A percentile compares a stretch with the other conserved stretches of the same genome.
Conservation (phyloP, 176 grass and related monocot genomes). For the Ampelocalamus luodianensis region DNA sequence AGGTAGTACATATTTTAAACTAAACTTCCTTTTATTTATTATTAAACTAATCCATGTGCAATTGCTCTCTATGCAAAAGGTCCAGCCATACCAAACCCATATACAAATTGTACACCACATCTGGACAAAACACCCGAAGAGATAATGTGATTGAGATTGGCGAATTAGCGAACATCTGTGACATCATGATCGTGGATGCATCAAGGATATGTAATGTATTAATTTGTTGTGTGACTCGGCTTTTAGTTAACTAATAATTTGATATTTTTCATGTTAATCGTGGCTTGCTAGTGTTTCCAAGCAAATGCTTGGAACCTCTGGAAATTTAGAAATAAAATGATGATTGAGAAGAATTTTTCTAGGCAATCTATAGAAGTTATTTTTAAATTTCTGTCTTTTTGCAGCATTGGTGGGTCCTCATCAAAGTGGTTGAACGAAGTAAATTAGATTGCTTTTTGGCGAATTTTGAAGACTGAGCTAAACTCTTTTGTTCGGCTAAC, state of each 20-base stretch:
- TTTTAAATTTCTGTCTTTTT: too few relatives aligned
- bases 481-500: too few relatives aligned
- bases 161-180: not conserved
- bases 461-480: too few relatives aligned
- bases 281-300: not conserved
- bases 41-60: not conserved
- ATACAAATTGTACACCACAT: not conserved
- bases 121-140: not conserved
- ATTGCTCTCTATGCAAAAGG: not conserved
- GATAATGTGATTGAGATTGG: not conserved
- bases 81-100: not conserved
- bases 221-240: not conserved
- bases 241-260: not conserved
- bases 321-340: too few relatives aligned
- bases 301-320: too few relatives aligned
- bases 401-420: too few relatives aligned
- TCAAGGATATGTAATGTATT: not conserved
- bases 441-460: too few relatives aligned
- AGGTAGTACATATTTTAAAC: not conserved
- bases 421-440: too few relatives aligned
- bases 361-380: too few relatives aligned
- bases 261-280: slow-evolving; percentile 23
- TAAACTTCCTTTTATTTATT: not conserved
- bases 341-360: too few relatives aligned
- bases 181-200: not conserved